Percentiles rank a stretch among this genome's conserved stretches.
Conservation (phyloP, 805 yeast species). For the Saccharomycopsis vini region DNA sequence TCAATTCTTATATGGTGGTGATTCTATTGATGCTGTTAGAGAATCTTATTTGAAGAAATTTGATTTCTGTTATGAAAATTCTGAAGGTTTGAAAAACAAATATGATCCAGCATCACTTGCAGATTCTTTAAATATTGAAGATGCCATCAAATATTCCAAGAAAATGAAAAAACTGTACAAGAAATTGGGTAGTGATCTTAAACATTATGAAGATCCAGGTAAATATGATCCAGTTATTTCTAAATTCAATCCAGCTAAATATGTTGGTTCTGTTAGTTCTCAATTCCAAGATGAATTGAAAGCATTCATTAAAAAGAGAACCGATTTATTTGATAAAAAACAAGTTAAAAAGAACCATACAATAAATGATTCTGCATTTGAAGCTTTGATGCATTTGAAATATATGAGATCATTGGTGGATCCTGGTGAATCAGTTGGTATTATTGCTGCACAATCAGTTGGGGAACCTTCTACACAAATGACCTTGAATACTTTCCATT, state of each 20-base stretch:
- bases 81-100: constrained; percentile 74
- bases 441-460: constrained; percentile 94
- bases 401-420: constrained; percentile 91
- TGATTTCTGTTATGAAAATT: constrained; percentile 86
- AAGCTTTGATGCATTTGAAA: constrained; percentile 95
- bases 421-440: constrained; percentile 98
- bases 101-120: constrained; percentile 72
- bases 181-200: constrained; percentile 36
- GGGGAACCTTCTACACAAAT: constrained; percentile 99
- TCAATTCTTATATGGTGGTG: constrained; percentile 97
- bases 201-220: constrained; percentile 51
- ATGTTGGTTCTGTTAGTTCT: constrained; percentile 89
- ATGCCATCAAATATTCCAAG: constrained; percentile 74
- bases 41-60: constrained; percentile 92
- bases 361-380: constrained; percentile 61
- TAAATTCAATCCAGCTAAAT: constrained; percentile 78
- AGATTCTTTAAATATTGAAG: constrained; percentile 72
- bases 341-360: constrained; percentile 28
- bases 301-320: constrained; percentile 48
- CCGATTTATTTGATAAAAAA: constrained; percentile 41
- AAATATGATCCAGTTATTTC: constrained; percentile 87
- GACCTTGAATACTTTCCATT: constrained; percentile 95
- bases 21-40: constrained; percentile 86
- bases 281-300: constrained; percentile 78
- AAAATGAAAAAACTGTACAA: constrained; percentile 65